Evolutionary conservation across 2,329 filamentous ascomycete genomes (phyloP).

Genomic region (Pochonia chlamydosporia): DNA sequence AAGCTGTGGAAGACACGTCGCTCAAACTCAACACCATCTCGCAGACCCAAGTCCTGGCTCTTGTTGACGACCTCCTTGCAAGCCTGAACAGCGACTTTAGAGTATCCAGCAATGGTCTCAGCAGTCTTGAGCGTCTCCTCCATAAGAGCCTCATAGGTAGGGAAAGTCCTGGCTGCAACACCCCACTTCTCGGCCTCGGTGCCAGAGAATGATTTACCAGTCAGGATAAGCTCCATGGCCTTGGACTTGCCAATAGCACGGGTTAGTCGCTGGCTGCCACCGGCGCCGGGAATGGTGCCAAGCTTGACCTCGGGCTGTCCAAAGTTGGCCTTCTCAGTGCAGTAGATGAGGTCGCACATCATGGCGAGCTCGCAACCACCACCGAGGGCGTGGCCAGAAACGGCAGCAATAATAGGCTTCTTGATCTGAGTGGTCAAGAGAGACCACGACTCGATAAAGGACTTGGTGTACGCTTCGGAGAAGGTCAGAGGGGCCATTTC

Average conservation of each 20-base stretch:
- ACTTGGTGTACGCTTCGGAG: conserved; percentile 74
- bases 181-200: conserved; percentile 86
- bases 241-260: conserved; percentile 75
- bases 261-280: conserved; percentile 84
- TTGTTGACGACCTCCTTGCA: conserved; percentile 99
- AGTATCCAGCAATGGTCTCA: conserved; percentile 82
- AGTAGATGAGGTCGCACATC: conserved; percentile 96
- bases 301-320: conserved; percentile 97
- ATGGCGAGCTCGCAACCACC: conserved; percentile 95
- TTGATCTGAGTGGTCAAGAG: conserved; percentile 76
- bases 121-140: conserved; percentile 77
- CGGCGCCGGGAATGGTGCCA: conserved; percentile 85
- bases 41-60: conserved; percentile 83
- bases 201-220: conserved; percentile 77
- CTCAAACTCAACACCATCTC: conserved; percentile 94
- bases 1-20: conserved; percentile 85
- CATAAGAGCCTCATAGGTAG: conserved; percentile 74
- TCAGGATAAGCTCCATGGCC: conserved; percentile 89
- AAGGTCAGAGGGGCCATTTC: conserved; percentile 96
- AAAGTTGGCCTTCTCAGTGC: conserved; percentile 78
- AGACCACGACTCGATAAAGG: conserved; percentile 96
- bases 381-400: conserved; percentile 90
- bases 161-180: conserved; percentile 76
- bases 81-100: conserved; percentile 79
- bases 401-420: conserved; percentile 90